phyloP scores from a whole-genome alignment of 73 alveolate genomes.

The Stentor roeselii region DNA sequence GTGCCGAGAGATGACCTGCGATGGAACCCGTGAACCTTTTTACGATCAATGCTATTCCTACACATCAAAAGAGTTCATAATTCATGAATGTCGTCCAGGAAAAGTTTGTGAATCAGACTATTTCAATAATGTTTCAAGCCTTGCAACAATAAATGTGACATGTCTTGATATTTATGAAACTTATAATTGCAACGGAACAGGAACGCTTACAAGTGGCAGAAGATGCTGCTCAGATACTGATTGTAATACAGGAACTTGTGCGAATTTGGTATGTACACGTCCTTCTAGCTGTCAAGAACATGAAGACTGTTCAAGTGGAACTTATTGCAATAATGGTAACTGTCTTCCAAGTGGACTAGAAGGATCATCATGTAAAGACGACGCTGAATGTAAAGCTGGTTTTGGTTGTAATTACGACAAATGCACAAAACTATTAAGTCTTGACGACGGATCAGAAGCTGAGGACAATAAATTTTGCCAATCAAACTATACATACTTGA shows the following conservation, averaged over 20 bases:
- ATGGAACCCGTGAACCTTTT: neutral
- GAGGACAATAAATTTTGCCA: neutral
- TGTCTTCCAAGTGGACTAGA: neutral
- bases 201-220: neutral
- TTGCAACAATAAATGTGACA: neutral
- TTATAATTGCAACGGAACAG: neutral
- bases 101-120: neutral
- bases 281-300: neutral
- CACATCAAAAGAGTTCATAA: neutral
- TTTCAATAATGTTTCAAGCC: neutral
- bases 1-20: neutral
- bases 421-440: constrained; percentile 5
- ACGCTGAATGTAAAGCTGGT: neutral
- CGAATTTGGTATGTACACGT: neutral
- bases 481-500: neutral
- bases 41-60: neutral
- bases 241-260: neutral
- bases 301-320: neutral
- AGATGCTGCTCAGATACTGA: neutral
- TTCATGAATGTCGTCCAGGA: neutral
- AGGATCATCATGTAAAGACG: neutral
- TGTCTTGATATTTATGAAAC: neutral
- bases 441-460: neutral
- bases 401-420: neutral
- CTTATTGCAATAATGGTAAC: neutral